Conservation (phyloP, 805 yeast species). For the Candida germanica region DNA sequence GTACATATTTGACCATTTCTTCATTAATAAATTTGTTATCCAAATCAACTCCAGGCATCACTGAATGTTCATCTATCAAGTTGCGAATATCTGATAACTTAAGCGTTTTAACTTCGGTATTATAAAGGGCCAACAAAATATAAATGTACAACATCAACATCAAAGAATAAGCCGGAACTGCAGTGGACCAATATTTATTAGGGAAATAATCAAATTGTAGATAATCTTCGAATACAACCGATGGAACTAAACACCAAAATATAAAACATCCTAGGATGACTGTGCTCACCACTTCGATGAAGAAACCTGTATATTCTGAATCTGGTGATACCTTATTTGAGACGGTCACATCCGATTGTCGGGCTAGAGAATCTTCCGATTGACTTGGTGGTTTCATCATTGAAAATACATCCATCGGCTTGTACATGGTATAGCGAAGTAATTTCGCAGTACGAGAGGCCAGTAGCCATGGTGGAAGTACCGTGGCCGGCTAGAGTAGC, state of each 20-base stretch:
- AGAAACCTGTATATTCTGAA: conserved; percentile 86
- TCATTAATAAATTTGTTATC: conserved; percentile 1
- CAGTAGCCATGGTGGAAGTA: too few relatives aligned
- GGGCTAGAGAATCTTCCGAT: conserved; percentile 49
- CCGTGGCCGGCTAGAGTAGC: too few relatives aligned
- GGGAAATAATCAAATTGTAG: conserved; percentile 73
- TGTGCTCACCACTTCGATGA: conserved; percentile 67
- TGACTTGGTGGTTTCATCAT: neutral
- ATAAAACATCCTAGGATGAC: conserved; percentile 54
- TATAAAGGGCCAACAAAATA: conserved; percentile 66
- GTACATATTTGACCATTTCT: conserved; percentile 37
- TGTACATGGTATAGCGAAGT: neutral
- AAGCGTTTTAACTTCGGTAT: conserved; percentile 70
- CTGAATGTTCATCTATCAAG: conserved; percentile 65
- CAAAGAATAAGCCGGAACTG: conserved; percentile 67
- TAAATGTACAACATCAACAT: conserved; percentile 73
- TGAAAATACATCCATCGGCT: neutral
- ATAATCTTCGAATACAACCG: conserved; percentile 42
- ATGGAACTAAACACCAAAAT: conserved; percentile 76
- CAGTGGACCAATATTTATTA: conserved; percentile 87
- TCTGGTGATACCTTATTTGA: conserved; percentile 48
- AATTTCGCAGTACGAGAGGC: too few relatives aligned
- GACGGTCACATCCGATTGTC: conserved; percentile 65
- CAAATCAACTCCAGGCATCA: conserved; percentile 19
- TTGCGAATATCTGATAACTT: conserved; percentile 57